phyloP scores from a whole-genome alignment of 192 early-diverging fungal species.

The Coemansia umbellata region DNA sequence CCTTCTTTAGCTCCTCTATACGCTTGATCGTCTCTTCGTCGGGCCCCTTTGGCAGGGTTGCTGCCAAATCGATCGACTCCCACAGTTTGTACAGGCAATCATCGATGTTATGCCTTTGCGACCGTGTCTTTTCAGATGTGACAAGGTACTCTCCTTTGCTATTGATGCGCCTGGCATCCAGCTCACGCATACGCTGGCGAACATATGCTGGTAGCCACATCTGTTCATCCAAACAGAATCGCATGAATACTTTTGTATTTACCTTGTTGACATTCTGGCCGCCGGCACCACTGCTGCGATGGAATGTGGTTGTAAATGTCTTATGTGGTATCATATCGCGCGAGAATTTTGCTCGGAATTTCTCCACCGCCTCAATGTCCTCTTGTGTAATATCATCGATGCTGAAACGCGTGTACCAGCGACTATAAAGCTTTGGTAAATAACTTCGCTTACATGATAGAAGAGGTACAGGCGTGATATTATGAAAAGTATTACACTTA shows the following conservation, averaged over 20 bases:
- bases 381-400: conserved; percentile 28
- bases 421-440: too few species aligned
- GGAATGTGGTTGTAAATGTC: conserved; percentile 56
- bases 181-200: conserved; percentile 53
- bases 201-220: conserved; percentile 75
- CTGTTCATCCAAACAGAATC: conserved; percentile 62
- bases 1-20: conserved; percentile 57
- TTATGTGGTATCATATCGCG: conserved; percentile 61
- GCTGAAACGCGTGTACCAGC: neutral
- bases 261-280: conserved; percentile 96
- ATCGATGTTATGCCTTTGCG: conserved; percentile 73
- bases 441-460: too few species aligned
- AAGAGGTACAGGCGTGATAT: too few species aligned
- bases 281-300: conserved; percentile 78
- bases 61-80: conserved; percentile 57
- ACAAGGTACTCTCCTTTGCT: conserved; percentile 70
- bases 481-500: too few species aligned
- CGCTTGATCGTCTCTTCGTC: conserved; percentile 58
- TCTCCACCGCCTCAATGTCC: conserved; percentile 46
- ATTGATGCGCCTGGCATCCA: conserved; percentile 60
- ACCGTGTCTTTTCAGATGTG: conserved; percentile 70
- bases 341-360: conserved; percentile 52
- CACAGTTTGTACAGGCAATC: conserved; percentile 75
- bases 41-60: conserved; percentile 63
- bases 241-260: conserved; percentile 81